A percentile compares a stretch with the other conserved stretches of the same genome.
Evolutionary conservation across 2,329 filamentous ascomycete species (phyloP).

Genomic region (Penicillium hordei): DNA sequence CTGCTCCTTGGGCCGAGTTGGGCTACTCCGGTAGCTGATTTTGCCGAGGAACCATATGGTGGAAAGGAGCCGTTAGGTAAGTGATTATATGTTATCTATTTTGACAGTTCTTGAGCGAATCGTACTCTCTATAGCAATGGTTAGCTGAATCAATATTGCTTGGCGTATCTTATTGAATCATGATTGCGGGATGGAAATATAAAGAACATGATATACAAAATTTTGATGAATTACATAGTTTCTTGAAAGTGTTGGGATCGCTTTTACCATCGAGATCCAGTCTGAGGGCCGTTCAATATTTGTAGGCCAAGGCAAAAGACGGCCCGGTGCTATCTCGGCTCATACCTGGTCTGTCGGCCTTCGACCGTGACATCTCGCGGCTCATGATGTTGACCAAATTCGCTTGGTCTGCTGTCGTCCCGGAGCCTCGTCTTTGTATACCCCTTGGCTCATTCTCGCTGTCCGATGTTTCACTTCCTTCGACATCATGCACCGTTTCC

Average conservation of each 20-base stretch:
- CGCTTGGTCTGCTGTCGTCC: conserved; percentile 2
- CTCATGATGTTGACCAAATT: conserved; percentile 12
- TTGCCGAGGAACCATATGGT: not conserved
- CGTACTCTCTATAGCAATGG: not conserved
- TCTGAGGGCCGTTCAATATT: not conserved
- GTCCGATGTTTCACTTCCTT: not conserved
- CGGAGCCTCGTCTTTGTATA: conserved; percentile 1
- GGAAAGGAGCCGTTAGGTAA: not conserved
- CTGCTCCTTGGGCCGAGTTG: not conserved
- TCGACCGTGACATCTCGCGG: conserved; percentile 15
- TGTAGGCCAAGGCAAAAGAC: conserved; percentile 16
- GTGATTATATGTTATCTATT: not conserved
- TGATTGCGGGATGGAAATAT: not conserved
- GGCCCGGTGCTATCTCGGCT: conserved; percentile 14
- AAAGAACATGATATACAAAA: not conserved
- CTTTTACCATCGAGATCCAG: too few species aligned
- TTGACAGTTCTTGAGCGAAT: not conserved
- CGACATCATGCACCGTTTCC: not conserved
- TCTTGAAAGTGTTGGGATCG: not conserved
- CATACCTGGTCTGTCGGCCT: not conserved
- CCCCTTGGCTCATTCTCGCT: not conserved
- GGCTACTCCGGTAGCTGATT: not conserved
- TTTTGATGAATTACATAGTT: not conserved
- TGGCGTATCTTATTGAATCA: not conserved
- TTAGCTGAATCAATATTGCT: not conserved